Conservation (phyloP, 2,329 filamentous ascomycete species). For the Hypoxylon sp. region DNA sequence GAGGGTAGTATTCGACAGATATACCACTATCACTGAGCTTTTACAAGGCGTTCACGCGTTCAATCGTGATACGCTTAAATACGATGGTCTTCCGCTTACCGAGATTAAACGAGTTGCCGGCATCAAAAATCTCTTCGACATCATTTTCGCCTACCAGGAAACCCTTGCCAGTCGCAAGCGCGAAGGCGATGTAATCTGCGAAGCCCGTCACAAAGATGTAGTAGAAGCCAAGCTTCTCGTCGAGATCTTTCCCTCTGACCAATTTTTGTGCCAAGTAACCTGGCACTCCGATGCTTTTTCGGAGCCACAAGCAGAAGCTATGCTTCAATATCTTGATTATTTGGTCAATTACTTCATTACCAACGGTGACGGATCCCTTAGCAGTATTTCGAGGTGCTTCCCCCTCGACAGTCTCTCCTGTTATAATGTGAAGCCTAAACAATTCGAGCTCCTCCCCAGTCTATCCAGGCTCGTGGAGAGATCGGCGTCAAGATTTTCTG, state of each 20-base stretch:
- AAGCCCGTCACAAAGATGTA: slow-evolving; percentile 74
- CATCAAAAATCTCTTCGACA: slow-evolving; percentile 76
- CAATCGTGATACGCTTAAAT: slow-evolving; percentile 74
- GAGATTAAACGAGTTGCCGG: slow-evolving; percentile 75
- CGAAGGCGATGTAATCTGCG: slow-evolving; percentile 56
- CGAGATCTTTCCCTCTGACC: slow-evolving; percentile 75
- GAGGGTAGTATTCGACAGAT: slow-evolving; percentile 68
- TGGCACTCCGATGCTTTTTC: slow-evolving; percentile 65
- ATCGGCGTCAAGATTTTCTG: slow-evolving; percentile 61
- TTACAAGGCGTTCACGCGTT: slow-evolving; percentile 72
- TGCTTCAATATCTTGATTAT: slow-evolving; percentile 72
- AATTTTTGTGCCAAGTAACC: slow-evolving; percentile 61
- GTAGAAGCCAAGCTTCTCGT: slow-evolving; percentile 82
- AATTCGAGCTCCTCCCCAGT: slow-evolving; percentile 55
- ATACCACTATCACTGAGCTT: slow-evolving; percentile 69
- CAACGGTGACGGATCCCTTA: slow-evolving; percentile 47
- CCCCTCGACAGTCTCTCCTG: slow-evolving; percentile 58
- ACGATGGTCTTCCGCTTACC: slow-evolving; percentile 73
- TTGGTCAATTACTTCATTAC: slow-evolving; percentile 55
- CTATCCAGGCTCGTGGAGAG: slow-evolving; percentile 67
- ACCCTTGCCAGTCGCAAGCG: slow-evolving; percentile 61
- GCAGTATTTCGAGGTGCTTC: slow-evolving; percentile 47
- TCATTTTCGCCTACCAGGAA: slow-evolving; percentile 88
- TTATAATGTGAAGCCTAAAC: slow-evolving; percentile 58
- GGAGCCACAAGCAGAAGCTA: slow-evolving; percentile 62